Percentiles rank a stretch among this genome's conserved stretches.
Conservation (phyloP, 2,329 filamentous ascomycete genomes). For the Onygenales sp. region DNA sequence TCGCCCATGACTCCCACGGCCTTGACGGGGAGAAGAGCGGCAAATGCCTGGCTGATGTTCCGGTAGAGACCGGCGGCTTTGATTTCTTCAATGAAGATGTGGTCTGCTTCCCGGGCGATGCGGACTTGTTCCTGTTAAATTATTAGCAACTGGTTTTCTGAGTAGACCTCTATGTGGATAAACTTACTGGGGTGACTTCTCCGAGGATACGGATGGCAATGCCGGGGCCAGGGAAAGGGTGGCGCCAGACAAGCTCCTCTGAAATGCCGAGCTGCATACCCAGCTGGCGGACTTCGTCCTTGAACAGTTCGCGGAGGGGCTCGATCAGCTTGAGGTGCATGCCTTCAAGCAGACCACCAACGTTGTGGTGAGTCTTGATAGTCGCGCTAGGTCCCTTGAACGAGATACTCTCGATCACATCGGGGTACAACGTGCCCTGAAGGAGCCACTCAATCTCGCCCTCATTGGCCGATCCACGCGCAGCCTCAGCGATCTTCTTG, state of each 20-base stretch:
- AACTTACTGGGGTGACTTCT: constrained; percentile 43
- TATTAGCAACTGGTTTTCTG: neutral
- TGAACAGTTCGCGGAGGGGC: constrained; percentile 66
- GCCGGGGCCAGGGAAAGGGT: constrained; percentile 65
- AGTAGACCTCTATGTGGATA: neutral
- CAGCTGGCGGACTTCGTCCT: constrained; percentile 63
- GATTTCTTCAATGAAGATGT: constrained; percentile 40
- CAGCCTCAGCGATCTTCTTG: constrained; percentile 60
- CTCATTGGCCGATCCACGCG: constrained; percentile 55
- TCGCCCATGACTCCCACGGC: constrained; percentile 52
- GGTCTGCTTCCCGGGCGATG: constrained; percentile 48
- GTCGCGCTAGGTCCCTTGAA: constrained; percentile 64
- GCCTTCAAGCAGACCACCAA: constrained; percentile 56
- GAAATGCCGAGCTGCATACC: constrained; percentile 61
- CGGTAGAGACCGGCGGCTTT: constrained; percentile 36
- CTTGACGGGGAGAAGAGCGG: constrained; percentile 56
- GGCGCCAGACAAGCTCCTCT: constrained; percentile 66
- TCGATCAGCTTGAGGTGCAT: constrained; percentile 52
- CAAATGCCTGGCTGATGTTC: constrained; percentile 60
- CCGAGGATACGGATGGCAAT: constrained; percentile 67
- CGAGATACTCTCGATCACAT: constrained; percentile 61
- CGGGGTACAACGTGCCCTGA: constrained; percentile 73
- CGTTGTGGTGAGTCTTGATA: constrained; percentile 62
- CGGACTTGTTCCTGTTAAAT: constrained; percentile 53
- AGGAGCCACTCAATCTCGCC: constrained; percentile 78